Conservation (phyloP, 805 yeast genomes). For the Candida adriatica region DNA sequence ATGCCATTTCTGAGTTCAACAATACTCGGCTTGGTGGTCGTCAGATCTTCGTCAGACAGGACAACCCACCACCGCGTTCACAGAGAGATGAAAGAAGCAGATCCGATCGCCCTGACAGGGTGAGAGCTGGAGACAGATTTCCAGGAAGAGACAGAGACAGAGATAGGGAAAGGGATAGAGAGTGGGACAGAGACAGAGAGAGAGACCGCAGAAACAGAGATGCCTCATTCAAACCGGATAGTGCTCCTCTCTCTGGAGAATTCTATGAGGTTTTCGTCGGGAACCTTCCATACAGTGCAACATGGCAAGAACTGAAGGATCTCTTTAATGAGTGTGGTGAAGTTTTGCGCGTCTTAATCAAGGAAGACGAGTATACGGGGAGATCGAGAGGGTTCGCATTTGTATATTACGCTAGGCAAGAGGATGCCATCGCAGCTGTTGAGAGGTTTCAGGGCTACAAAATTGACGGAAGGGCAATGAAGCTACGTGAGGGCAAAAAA, state of each 20-base stretch:
- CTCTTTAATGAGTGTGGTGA: constrained; percentile 71
- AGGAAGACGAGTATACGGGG: constrained; percentile 50
- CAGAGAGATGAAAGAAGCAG: constrained; percentile 8
- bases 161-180: constrained; percentile 8
- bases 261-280: constrained; percentile 62
- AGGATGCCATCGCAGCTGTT: constrained; percentile 68
- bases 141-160: constrained; percentile 4
- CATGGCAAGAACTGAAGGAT: constrained; percentile 84
- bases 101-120: too few species aligned
- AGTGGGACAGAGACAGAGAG: constrained; percentile 11
- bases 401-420: constrained; percentile 58
- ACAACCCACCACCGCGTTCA: constrained; percentile 69
- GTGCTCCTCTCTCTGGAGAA: constrained; percentile 13
- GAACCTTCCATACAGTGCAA: constrained; percentile 73
- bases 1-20: constrained; percentile 65
- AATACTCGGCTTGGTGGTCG: constrained; percentile 64
- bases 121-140: too few species aligned
- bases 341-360: constrained; percentile 78
- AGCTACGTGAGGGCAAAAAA: constrained; percentile 68
- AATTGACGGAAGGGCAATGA: constrained; percentile 69
- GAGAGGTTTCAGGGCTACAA: constrained; percentile 61
- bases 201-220: constrained; percentile 11
- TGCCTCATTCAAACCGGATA: constrained; percentile 13
- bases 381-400: constrained; percentile 85
- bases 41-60: constrained; percentile 83